These are phyloP conservation scores for Lithospermum erythrorhizon DNA, from an alignment of 257 asterid genomes.

Conservation along the genomic window DNA sequence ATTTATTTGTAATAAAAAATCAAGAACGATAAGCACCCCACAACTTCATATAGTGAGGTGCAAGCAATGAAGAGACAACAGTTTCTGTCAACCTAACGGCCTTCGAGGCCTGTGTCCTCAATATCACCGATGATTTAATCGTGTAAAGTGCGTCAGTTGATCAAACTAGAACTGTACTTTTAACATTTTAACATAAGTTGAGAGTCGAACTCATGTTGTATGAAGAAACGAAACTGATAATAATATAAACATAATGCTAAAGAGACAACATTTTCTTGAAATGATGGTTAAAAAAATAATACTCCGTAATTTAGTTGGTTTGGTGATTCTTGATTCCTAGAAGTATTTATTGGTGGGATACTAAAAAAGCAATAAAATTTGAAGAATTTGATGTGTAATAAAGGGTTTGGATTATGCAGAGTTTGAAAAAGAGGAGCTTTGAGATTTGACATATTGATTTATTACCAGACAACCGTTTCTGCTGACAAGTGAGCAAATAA, in stretches of 20 bases:
- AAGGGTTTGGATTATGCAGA: background rate
- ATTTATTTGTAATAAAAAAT: slow-evolving; percentile 14
- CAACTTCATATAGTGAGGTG: slow-evolving; percentile 49
- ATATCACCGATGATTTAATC: no score
- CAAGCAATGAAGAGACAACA: slow-evolving; percentile 29
- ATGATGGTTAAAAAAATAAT: slow-evolving; percentile 16
- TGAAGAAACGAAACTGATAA: no score
- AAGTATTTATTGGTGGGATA: background rate
- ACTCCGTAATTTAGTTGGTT: slow-evolving; percentile 19
- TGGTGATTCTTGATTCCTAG: background rate
- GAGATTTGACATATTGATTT: slow-evolving; percentile 42
- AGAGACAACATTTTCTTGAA: slow-evolving; percentile 10
- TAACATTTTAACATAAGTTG: no score
- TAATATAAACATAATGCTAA: no score
- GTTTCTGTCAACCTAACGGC: no score
- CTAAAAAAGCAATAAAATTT: slow-evolving; percentile 1
- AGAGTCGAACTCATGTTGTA: no score
- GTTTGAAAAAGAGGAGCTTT: background rate
- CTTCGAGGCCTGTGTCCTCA: no score
- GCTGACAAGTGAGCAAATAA: slow-evolving; percentile 46
- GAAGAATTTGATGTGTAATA: background rate
- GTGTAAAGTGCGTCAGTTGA: no score
- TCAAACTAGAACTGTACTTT: no score
- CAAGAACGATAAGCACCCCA: slow-evolving; percentile 22
- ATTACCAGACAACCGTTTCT: slow-evolving; percentile 34